phyloP scores from a whole-genome alignment of 179 eudicot species.

The Beta corolliflora region DNA sequence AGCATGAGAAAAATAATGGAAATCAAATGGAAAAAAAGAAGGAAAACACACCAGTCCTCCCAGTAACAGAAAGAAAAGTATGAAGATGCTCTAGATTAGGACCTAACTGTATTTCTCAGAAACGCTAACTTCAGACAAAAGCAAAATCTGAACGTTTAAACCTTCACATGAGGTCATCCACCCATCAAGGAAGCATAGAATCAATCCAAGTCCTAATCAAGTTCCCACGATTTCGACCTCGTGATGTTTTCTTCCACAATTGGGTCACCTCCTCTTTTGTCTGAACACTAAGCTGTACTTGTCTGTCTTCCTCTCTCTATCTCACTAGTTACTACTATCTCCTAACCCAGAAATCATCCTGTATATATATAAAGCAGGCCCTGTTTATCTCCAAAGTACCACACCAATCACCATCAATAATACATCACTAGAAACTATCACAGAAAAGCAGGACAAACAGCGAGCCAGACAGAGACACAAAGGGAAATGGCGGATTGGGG shows the following conservation, averaged over 20 bases:
- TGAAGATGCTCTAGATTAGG: constrained; percentile 2
- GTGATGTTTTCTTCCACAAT: constrained; percentile 23
- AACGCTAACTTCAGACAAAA: constrained; percentile 6
- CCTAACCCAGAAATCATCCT: neutral
- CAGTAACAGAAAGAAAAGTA: neutral
- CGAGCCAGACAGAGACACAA: neutral
- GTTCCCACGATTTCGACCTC: neutral
- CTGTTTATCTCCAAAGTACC: constrained; percentile 3
- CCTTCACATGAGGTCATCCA: constrained; percentile 17
- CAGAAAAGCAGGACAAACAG: neutral
- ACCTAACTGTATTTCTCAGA: neutral
- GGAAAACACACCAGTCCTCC: neutral
- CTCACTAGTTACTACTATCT: constrained; percentile 13
- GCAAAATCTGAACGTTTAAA: constrained; percentile 7
- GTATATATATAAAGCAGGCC: constrained; percentile 22
- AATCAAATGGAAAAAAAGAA: neutral
- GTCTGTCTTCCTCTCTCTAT: constrained; percentile 16
- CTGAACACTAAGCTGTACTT: constrained; percentile 18
- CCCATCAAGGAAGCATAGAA: constrained; percentile 11
- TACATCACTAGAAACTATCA: neutral
- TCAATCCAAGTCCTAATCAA: constrained; percentile 5
- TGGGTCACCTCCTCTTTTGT: constrained; percentile 37
- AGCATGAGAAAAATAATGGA: neutral
- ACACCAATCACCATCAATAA: neutral
- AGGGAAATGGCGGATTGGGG: constrained; percentile 75